These are phyloP conservation scores for Discostella pseudostelligera DNA, from an alignment of 108 stramenopile genomes.

Conservation along the genomic window DNA sequence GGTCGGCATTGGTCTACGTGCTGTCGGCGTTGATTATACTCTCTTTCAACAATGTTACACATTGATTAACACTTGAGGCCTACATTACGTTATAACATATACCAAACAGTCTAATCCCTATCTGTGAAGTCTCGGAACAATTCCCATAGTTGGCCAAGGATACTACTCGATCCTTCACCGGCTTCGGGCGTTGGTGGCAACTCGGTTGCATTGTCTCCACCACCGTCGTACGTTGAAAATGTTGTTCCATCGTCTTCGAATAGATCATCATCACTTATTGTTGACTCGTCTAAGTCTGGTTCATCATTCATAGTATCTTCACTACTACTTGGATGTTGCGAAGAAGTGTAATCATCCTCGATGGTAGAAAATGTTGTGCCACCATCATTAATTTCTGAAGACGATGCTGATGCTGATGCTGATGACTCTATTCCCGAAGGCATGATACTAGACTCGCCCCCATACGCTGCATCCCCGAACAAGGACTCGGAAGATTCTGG, in stretches of 20 bases:
- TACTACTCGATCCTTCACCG: slow-evolving; percentile 20
- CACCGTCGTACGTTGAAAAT: slow-evolving; percentile 24
- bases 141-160: slow-evolving; percentile 32
- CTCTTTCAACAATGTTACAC: no score
- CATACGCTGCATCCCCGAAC: slow-evolving; percentile 77
- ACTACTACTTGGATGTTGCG: not conserved
- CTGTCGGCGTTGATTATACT: no score
- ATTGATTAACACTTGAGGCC: no score
- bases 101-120: not conserved
- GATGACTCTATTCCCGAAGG: not conserved
- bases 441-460: not conserved
- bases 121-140: slow-evolving; percentile 15
- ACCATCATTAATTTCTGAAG: not conserved
- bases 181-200: slow-evolving; percentile 3
- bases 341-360: not conserved
- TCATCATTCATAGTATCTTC: slow-evolving; percentile 1
- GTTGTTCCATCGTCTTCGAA: slow-evolving; percentile 36
- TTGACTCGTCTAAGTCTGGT: slow-evolving; percentile 31
- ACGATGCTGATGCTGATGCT: not conserved
- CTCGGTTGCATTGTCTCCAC: slow-evolving; percentile 6
- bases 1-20: no score
- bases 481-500: slow-evolving; percentile 60
- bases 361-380: not conserved
- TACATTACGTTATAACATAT: no score
- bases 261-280: slow-evolving; percentile 16